These are phyloP conservation scores for Phlyctochytrium arcticum DNA, from an alignment of 192 early-diverging fungal species.

Conservation along the genomic window DNA sequence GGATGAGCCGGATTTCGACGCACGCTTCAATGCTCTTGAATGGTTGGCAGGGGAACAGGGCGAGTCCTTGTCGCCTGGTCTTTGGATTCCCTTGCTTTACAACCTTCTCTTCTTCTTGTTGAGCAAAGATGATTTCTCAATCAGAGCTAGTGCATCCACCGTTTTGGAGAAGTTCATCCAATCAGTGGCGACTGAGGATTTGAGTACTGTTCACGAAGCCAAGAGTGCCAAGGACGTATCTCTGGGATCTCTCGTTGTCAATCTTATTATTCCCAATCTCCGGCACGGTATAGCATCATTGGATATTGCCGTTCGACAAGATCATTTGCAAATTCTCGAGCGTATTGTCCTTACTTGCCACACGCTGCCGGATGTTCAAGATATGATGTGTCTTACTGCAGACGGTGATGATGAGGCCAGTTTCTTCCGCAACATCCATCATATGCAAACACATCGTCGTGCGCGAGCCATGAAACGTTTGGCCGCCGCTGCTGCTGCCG, in stretches of 20 bases:
- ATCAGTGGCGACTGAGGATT: background rate
- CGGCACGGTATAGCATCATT: constrained; percentile 60
- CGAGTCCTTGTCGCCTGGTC: constrained; percentile 52
- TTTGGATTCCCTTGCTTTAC: constrained; percentile 89
- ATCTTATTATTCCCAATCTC: constrained; percentile 67
- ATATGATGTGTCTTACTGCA: constrained; percentile 61
- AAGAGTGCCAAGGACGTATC: no score
- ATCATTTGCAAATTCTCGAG: constrained; percentile 66
- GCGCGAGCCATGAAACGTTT: constrained; percentile 76
- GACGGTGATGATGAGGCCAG: constrained; percentile 85
- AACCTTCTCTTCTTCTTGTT: constrained; percentile 81
- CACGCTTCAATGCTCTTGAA: constrained; percentile 69
- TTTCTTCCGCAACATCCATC: constrained; percentile 94
- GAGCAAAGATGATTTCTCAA: constrained; percentile 81
- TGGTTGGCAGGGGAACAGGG: constrained; percentile 68
- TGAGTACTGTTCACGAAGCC: no score
- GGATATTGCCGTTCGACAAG: constrained; percentile 57
- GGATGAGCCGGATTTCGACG: constrained; percentile 86
- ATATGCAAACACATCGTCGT: constrained; percentile 94
- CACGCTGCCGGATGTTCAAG: constrained; percentile 52
- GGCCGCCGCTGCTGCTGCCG: constrained; percentile 34
- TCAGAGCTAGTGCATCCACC: constrained; percentile 76
- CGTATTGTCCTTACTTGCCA: constrained; percentile 60
- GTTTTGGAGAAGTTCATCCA: constrained; percentile 71
- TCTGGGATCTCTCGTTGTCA: constrained; percentile 51